Conservation (phyloP, 2,329 filamentous ascomycete species). For the Ophiostoma australiae region DNA sequence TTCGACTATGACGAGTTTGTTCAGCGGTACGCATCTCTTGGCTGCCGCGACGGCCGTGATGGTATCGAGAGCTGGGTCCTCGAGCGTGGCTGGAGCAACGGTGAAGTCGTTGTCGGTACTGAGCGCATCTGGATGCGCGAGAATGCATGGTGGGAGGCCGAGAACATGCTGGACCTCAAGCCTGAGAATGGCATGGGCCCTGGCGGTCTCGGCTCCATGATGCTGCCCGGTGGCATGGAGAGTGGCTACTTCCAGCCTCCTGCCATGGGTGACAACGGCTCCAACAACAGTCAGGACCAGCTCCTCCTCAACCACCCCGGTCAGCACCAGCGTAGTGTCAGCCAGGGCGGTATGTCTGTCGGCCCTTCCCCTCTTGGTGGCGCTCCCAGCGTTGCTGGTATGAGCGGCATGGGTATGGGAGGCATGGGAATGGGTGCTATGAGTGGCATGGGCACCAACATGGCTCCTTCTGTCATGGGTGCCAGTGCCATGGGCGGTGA, state of each 20-base stretch:
- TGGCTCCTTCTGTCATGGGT: slow-evolving; percentile 44
- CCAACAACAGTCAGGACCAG: slow-evolving; percentile 67
- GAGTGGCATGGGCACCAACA: slow-evolving; percentile 37
- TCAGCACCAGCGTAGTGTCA: slow-evolving; percentile 50
- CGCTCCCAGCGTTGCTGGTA: slow-evolving; percentile 23
- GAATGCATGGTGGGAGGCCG: slow-evolving; percentile 93
- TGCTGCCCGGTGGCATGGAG: slow-evolving; percentile 57
- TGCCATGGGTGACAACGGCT: slow-evolving; percentile 44
- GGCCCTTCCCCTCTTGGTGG: slow-evolving; percentile 35
- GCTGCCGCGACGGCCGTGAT: slow-evolving; percentile 84
- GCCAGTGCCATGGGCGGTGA: slow-evolving; percentile 35
- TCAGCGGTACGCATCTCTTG: slow-evolving; percentile 73
- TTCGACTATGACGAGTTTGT: slow-evolving; percentile 93
- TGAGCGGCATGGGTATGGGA: slow-evolving; percentile 37
- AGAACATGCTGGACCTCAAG: slow-evolving; percentile 90
- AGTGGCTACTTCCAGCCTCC: slow-evolving; percentile 72
- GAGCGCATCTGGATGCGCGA: slow-evolving; percentile 97
- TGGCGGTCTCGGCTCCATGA: slow-evolving; percentile 33
- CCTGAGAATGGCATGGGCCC: slow-evolving; percentile 43
- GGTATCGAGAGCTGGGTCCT: slow-evolving; percentile 92
- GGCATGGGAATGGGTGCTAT: slow-evolving; percentile 26
- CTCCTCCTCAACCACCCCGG: slow-evolving; percentile 50
- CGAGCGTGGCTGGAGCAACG: slow-evolving; percentile 96
- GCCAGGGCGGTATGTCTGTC: slow-evolving; percentile 46
- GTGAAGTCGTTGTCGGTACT: slow-evolving; percentile 83